Evolutionary conservation across 2,329 filamentous ascomycete genomes (phyloP), one percentile per base, ranked within the genome.

Genomic region (Fusarium siculi): DNA sequence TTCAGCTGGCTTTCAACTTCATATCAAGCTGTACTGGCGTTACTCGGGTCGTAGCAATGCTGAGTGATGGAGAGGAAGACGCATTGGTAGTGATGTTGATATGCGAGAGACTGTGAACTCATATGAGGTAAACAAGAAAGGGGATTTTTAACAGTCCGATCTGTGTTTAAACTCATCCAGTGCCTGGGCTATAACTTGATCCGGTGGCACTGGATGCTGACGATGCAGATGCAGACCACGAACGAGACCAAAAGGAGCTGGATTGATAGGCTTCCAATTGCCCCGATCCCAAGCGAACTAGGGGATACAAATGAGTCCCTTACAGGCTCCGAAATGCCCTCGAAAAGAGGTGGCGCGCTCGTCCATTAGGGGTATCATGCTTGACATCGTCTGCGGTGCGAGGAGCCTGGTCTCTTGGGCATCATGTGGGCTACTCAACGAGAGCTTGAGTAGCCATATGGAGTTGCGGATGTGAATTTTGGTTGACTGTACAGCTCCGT

Each of bases 141-240:
- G 10, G 2, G 5, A 3, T 18, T 10, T 11, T 7, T 4, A 28
- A 12, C 4, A 1, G 9, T 6, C 12, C 5, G 1, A 11, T 53
- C 3, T 12, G 14, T 21, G 9, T 12, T 11, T 21, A 2, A 7
- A 21, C 16, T 19, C 19, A 7, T 25, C 18, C 23, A 11, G 3
- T n/a, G 7, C 23, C 37, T 21, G 5, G 5, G 7, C 34, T 53
- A 15, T 7, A 6, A 12, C 28, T 28, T 28, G 14, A 21, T 12
- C 34, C 15, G 4, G 7, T 14, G 23, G 23, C 7, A 5, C 7
- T 10, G 50, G 3, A 6, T 9, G 3, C 12, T 14, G 50, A 21
- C 12, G 9, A n/a, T 37, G 18, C 18, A 3, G 9, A 0, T 2
- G 3, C 1, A 28, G 19, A 12, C 4, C 18, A 37, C 18, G 16